Base-by-base conservation (phyloP, 495 filamentous ascomycete species). In the Podospora anserina region DNA sequence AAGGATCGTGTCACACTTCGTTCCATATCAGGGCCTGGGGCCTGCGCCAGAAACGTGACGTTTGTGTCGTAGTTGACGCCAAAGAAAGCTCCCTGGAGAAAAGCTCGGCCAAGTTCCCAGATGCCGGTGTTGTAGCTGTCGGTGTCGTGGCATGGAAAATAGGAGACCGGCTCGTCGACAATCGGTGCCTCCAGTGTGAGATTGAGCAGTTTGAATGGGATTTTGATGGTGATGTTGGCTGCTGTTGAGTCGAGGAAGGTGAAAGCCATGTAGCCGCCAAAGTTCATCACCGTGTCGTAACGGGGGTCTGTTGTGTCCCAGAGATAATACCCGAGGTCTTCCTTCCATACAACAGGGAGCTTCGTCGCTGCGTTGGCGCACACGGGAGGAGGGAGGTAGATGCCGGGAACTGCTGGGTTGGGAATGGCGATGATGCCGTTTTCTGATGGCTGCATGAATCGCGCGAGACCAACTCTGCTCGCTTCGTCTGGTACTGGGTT, bases 121-220 rank as follows among this genome's bases (percentile, higher is more conserved):
- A 65, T 26, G 1, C 56, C 64, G 2, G 13, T 6, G 15, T 53
- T 16, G 30, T 32, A 32, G 20, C 54, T 44, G 18, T 64, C 11
- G 23, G 28, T 18, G n/a, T 49, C n/a, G 16, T 66, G 19, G 57
- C 71, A 72, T 7, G 68, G 71, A 30, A 72, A 72, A 44, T 70
- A 68, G 1, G 61, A 32, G 2, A 57, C 63, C 9, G 63, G 64
- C 6, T 16, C 39, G 6, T 18, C 6, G 4, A 34, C 27, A n/a
- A 62, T 7, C 26, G 71, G 71, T 18, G 66, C 16, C 4, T 70
- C 65, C 0, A 85, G 77, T 0, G 80, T 84, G 2, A 86, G 77
- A 64, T 82, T 82, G n/a, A 86, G 76, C 4, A 85, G 77, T 6
- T 55, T 57, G 68, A 85, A 80, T 7, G 83, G 82, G 7, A 85